Conservation (phyloP, 305 asterid genomes). For the Salvia sclarea region DNA sequence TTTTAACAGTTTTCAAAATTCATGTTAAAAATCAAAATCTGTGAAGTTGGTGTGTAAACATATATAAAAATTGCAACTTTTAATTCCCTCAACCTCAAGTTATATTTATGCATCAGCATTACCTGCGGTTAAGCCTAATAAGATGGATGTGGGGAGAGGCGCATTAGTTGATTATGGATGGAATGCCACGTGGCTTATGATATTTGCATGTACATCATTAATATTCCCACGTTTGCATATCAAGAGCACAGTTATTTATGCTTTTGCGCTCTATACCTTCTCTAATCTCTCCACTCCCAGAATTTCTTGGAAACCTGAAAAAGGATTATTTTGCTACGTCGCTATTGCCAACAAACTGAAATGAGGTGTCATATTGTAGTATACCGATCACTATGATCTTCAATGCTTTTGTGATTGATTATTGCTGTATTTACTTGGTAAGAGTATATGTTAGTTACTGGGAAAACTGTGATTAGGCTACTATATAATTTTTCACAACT, state of each 20-base stretch:
- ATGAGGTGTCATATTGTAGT: conserved; percentile 18
- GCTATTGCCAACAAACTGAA: conserved; percentile 9
- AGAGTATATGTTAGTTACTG: conserved; percentile 1
- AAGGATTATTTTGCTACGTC: background rate
- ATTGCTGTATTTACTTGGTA: background rate
- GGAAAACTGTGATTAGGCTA: background rate
- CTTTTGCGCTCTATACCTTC: too few species aligned
- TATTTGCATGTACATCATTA: conserved; percentile 26
- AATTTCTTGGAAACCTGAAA: conserved; percentile 1
- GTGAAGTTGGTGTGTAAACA: too few species aligned
- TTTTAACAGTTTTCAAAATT: too few species aligned
- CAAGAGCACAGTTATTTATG: conserved; percentile 42
- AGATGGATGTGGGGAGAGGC: background rate
- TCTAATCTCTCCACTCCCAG: conserved; percentile 37
- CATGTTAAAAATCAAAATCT: too few species aligned
- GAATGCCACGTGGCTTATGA: conserved; percentile 45
- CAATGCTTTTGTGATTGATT: background rate
- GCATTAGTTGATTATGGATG: background rate
- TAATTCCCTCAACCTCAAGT: too few species aligned
- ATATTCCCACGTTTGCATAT: conserved; percentile 55
- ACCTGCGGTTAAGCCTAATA: background rate
- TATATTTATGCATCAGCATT: too few species aligned
- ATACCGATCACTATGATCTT: background rate
- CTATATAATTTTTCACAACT: background rate
- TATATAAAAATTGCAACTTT: too few species aligned